phyloP scores from a whole-genome alignment of 257 asterid genomes.

The Solanum clarkiae region DNA sequence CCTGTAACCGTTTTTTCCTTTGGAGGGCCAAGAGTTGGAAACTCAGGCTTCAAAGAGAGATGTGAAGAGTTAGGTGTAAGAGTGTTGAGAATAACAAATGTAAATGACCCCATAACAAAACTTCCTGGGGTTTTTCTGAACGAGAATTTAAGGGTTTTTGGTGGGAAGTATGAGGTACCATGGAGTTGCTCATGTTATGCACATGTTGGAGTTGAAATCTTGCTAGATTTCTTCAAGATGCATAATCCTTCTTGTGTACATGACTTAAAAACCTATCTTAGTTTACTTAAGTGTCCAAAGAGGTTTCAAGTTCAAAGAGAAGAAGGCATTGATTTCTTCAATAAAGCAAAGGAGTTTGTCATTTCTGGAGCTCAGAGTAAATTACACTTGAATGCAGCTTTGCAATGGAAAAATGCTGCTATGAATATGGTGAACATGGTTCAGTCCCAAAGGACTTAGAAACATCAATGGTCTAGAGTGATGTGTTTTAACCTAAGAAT shows the following conservation, averaged over 20 bases:
- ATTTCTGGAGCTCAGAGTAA: background rate
- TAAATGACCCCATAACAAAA: slow-evolving; percentile 56
- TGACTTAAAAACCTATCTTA: slow-evolving; percentile 43
- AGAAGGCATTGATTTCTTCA: slow-evolving; percentile 7
- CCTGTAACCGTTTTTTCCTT: slow-evolving; percentile 57
- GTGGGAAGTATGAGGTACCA: slow-evolving; percentile 22
- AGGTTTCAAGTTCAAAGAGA: background rate
- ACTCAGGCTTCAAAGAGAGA: slow-evolving; percentile 45
- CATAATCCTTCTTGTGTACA: slow-evolving; percentile 60
- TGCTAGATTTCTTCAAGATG: slow-evolving; percentile 46
- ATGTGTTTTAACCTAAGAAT: background rate
- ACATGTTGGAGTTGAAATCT: slow-evolving; percentile 53
- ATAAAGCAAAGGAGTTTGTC: slow-evolving; percentile 22
- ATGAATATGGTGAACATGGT: slow-evolving; percentile 24
- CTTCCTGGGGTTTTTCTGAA: slow-evolving; percentile 57
- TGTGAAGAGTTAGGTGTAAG: slow-evolving; percentile 56
- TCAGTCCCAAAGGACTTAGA: slow-evolving; percentile 27
- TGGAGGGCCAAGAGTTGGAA: slow-evolving; percentile 73
- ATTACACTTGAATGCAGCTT: background rate
- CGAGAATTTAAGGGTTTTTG: slow-evolving; percentile 37
- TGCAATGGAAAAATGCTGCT: slow-evolving; percentile 28
- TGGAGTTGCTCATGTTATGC: slow-evolving; percentile 53
- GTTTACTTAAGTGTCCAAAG: slow-evolving; percentile 26
- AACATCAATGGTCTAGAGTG: background rate
- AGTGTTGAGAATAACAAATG: slow-evolving; percentile 46